A percentile compares a stretch with the other conserved stretches of the same genome.
These are phyloP conservation scores for Aspergillus wentii DNA, from an alignment of 495 filamentous ascomycete genomes.

Conservation along the genomic window DNA sequence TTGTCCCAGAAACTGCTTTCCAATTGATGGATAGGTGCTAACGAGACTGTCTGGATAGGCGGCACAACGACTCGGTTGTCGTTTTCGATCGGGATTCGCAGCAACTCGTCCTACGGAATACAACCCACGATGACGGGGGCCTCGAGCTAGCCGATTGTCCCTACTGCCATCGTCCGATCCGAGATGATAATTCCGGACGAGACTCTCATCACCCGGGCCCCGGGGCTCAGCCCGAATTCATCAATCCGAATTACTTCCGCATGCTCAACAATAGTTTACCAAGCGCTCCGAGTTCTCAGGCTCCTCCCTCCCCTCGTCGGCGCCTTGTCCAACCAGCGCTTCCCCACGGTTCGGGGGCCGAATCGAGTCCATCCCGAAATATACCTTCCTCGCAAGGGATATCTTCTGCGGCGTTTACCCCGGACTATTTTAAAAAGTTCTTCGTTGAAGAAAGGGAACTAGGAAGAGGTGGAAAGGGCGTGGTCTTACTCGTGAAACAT, in stretches of 20 bases:
- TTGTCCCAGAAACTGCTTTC: neutral
- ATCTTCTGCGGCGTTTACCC: slow-evolving; percentile 78
- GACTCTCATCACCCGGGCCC: slow-evolving; percentile 27
- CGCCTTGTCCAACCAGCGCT: slow-evolving; percentile 46
- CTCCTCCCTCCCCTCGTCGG: slow-evolving; percentile 47
- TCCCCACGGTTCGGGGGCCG: slow-evolving; percentile 28
- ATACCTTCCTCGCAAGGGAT: slow-evolving; percentile 61
- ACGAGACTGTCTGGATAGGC: slow-evolving; percentile 45
- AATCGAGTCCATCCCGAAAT: slow-evolving; percentile 44
- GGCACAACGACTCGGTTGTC: slow-evolving; percentile 87
- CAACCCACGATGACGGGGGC: slow-evolving; percentile 35
- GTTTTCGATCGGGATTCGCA: slow-evolving; percentile 81
- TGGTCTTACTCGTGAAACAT: slow-evolving; percentile 87
- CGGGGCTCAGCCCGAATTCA: slow-evolving; percentile 58
- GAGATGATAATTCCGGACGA: slow-evolving; percentile 37
- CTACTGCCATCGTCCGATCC: slow-evolving; percentile 79
- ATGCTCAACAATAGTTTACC: slow-evolving; percentile 69
- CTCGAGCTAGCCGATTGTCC: slow-evolving; percentile 68
- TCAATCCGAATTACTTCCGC: slow-evolving; percentile 88
- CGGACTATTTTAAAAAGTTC: slow-evolving; percentile 84
- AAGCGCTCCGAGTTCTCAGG: slow-evolving; percentile 41
- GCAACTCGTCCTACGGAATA: slow-evolving; percentile 74
- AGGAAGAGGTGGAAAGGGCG: slow-evolving; percentile 88
- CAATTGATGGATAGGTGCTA: slow-evolving; percentile 1
- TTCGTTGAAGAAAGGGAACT: slow-evolving; percentile 84